phyloP scores from a whole-genome alignment of 2,329 filamentous ascomycete species.

The Talaromyces amestolkiae region DNA sequence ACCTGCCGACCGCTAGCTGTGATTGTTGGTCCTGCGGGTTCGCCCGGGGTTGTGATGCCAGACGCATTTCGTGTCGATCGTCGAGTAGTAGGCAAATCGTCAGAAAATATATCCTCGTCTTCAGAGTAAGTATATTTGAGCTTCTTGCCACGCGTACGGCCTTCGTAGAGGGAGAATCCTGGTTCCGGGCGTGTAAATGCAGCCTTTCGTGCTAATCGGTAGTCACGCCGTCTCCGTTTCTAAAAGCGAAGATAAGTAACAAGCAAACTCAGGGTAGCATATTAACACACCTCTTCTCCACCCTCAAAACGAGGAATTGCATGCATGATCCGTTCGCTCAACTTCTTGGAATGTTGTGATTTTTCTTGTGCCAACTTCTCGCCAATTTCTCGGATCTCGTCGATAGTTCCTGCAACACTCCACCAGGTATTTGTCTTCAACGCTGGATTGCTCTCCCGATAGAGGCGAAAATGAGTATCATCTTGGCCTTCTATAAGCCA shows the following conservation, averaged over 20 bases:
- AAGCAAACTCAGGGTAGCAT: not conserved
- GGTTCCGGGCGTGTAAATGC: conserved; percentile 84
- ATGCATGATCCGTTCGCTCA: conserved; percentile 72
- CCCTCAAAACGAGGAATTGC: conserved; percentile 89
- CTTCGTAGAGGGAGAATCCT: conserved; percentile 91
- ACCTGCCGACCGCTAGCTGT: conserved; percentile 89
- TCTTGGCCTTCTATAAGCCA: conserved; percentile 91
- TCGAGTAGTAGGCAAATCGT: conserved; percentile 63
- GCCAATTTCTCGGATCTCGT: conserved; percentile 73
- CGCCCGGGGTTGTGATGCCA: conserved; percentile 68
- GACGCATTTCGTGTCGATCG: conserved; percentile 64
- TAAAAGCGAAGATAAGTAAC: conserved; percentile 35
- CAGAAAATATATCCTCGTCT: conserved; percentile 69
- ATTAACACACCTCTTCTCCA: conserved; percentile 71
- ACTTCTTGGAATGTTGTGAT: conserved; percentile 72
- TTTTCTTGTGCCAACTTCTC: conserved; percentile 77
- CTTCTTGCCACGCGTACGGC: conserved; percentile 90
- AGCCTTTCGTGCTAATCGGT: conserved; percentile 79
- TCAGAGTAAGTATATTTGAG: conserved; percentile 96
- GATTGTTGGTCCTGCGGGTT: conserved; percentile 61
- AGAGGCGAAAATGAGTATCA: conserved; percentile 89
- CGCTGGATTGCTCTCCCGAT: conserved; percentile 85
- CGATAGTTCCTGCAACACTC: conserved; percentile 86
- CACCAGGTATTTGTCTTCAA: conserved; percentile 80
- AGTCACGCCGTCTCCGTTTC: conserved; percentile 92